Percentiles rank a stretch among this genome's conserved stretches.
phyloP scores from a whole-genome alignment of 306 rosid species.

The Cucurbita ficifolia region DNA sequence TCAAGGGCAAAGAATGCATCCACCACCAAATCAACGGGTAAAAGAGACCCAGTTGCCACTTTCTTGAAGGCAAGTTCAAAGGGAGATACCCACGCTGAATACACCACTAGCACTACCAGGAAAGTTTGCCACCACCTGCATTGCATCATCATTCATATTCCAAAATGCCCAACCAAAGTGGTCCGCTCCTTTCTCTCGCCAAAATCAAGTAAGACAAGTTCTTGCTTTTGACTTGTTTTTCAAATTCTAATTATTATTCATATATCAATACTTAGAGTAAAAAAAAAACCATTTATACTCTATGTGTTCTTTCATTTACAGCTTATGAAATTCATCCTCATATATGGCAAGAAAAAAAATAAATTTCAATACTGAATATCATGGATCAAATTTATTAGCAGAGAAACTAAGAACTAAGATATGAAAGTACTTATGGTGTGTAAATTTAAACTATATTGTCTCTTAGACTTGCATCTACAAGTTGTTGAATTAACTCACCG shows the following conservation, averaged over 20 bases:
- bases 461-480: background rate
- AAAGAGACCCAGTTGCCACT: constrained; percentile 28
- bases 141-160: background rate
- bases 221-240: background rate
- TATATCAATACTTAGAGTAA: background rate
- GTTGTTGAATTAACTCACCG: constrained; percentile 17
- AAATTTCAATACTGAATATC: background rate
- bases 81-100: constrained; percentile 86
- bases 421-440: background rate
- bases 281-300: background rate
- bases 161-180: background rate
- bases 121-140: constrained; percentile 72
- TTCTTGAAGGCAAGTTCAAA: constrained; percentile 65
- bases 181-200: background rate
- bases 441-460: background rate
- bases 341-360: background rate
- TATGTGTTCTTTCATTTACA: background rate
- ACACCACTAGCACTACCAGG: constrained; percentile 50
- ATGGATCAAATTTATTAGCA: background rate
- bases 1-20: constrained; percentile 68
- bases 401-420: background rate
- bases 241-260: background rate
- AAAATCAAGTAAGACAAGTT: background rate
- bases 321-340: background rate
- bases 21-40: constrained; percentile 44